phyloP scores from a whole-genome alignment of 495 filamentous ascomycete genomes.

The Neurospora sp. region DNA sequence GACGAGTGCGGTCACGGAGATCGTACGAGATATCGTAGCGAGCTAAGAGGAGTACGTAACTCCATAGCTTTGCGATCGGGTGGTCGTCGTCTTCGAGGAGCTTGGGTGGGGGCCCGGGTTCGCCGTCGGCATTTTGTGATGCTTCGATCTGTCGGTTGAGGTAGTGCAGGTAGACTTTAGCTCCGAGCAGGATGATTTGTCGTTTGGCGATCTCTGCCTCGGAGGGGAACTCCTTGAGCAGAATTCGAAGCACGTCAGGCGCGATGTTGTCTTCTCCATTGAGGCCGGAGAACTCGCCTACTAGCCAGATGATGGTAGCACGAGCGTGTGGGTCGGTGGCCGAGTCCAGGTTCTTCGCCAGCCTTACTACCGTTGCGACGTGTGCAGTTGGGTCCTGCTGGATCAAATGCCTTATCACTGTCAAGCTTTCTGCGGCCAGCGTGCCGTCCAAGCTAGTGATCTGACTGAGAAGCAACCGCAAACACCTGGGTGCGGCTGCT shows the following conservation, averaged over 20 bases:
- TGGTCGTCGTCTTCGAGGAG: slow-evolving; percentile 43
- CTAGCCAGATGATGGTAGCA: slow-evolving; percentile 93
- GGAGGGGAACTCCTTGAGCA: slow-evolving; percentile 71
- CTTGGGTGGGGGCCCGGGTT: slow-evolving; percentile 12
- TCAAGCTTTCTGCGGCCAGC: slow-evolving; percentile 80
- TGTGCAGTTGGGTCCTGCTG: slow-evolving; percentile 78
- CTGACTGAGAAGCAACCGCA: slow-evolving; percentile 70
- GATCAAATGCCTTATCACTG: slow-evolving; percentile 89
- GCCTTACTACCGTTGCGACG: slow-evolving; percentile 63
- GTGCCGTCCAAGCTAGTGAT: slow-evolving; percentile 76
- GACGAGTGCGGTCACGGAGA: slow-evolving; percentile 75
- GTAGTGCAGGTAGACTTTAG: slow-evolving; percentile 88
- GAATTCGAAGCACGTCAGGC: slow-evolving; percentile 81
- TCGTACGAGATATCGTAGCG: slow-evolving; percentile 94
- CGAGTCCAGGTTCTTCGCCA: slow-evolving; percentile 86
- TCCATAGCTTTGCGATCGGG: slow-evolving; percentile 67
- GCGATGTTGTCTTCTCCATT: slow-evolving; percentile 79
- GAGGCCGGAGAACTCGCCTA: slow-evolving; percentile 80
- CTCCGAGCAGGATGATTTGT: slow-evolving; percentile 84
- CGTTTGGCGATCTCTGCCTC: slow-evolving; percentile 79
- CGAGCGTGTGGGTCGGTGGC: slow-evolving; percentile 75
- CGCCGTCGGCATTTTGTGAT: slow-evolving; percentile 17
- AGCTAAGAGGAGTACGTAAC: slow-evolving; percentile 71
- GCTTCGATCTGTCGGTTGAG: slow-evolving; percentile 49
- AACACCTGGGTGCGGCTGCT: slow-evolving; percentile 59